Percentiles rank a stretch among this genome's conserved stretches.
phyloP scores from a whole-genome alignment of 2,329 filamentous ascomycete genomes.

The Talaromyces sp. region DNA sequence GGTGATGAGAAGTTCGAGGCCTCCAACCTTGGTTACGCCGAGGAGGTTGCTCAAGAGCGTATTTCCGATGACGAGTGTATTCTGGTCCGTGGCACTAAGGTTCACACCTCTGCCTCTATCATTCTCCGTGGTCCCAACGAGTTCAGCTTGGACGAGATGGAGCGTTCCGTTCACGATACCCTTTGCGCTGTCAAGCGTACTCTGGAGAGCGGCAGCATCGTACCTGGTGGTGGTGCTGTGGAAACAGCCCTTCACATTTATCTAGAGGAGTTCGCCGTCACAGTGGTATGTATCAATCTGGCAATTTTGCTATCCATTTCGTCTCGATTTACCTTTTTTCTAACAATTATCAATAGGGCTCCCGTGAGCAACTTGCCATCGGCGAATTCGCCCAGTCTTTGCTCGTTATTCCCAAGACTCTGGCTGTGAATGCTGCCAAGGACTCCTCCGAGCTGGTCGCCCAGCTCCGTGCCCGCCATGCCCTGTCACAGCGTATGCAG shows the following conservation, averaged over 20 bases:
- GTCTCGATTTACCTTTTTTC: constrained; percentile 3
- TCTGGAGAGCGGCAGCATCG: constrained; percentile 92
- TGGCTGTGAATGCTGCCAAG: constrained; percentile 96
- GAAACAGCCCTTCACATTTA: constrained; percentile 99
- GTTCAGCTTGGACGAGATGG: constrained; percentile 97
- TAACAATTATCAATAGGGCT: constrained; percentile 57
- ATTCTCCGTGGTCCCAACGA: constrained; percentile 96
- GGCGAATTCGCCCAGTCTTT: constrained; percentile 96
- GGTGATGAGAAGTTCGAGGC: constrained; percentile 96
- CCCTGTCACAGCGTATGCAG: constrained; percentile 86
- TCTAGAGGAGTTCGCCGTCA: constrained; percentile 96
- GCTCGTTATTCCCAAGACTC: constrained; percentile 91
- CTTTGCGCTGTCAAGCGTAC: constrained; percentile 96
- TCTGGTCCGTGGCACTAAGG: constrained; percentile 91
- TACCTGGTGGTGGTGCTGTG: constrained; percentile 92
- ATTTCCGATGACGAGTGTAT: constrained; percentile 99
- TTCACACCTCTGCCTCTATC: constrained; percentile 90
- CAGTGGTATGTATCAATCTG: constrained; percentile 66
- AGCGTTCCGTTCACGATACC: constrained; percentile 96
- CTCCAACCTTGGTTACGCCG: constrained; percentile 84
- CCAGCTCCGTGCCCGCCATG: constrained; percentile 91
- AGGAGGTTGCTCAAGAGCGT: constrained; percentile 96
- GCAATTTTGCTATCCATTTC: neutral
- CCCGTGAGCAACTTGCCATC: constrained; percentile 95
- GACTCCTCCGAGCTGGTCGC: constrained; percentile 94